These are phyloP conservation scores for Malassezia pachydermatis DNA, from an alignment of 1,284 basidiomycete genomes.

Conservation along the genomic window DNA sequence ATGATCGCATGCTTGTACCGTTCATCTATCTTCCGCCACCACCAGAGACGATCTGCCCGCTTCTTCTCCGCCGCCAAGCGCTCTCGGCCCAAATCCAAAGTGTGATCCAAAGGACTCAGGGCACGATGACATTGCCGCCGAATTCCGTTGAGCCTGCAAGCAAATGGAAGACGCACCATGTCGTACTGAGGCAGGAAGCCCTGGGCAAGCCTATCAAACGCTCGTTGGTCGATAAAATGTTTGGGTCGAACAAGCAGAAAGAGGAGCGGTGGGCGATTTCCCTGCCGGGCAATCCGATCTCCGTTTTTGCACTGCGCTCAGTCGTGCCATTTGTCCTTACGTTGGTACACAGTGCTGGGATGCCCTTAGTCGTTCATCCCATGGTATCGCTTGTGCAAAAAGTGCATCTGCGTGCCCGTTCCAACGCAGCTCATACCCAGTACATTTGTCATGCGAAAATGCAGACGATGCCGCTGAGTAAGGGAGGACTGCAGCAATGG, in stretches of 20 bases:
- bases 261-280: slow-evolving; percentile 25
- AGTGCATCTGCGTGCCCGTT: slow-evolving; percentile 13
- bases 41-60: slow-evolving; percentile 10
- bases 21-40: slow-evolving; percentile 41
- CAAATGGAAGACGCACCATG: slow-evolving; percentile 11
- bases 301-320: slow-evolving; percentile 25
- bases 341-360: slow-evolving; percentile 10
- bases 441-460: slow-evolving; percentile 11
- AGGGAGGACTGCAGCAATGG: slow-evolving; percentile 18
- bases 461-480: slow-evolving; percentile 1
- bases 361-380: slow-evolving; percentile 16
- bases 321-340: slow-evolving; percentile 27
- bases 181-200: slow-evolving; percentile 1
- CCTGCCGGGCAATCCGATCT: slow-evolving; percentile 19
- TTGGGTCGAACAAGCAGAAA: slow-evolving; percentile 10
- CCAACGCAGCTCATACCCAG: slow-evolving; percentile 1
- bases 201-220: slow-evolving; percentile 6
- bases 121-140: slow-evolving; percentile 2
- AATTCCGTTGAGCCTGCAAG: slow-evolving; percentile 10
- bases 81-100: slow-evolving; percentile 22
- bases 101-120: slow-evolving; percentile 2
- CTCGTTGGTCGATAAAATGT: slow-evolving; percentile 12
- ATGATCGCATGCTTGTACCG: slow-evolving; percentile 34
- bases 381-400: slow-evolving; percentile 10
- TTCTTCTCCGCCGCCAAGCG: slow-evolving; percentile 20